Evolutionary conservation across 768 basidiomycete genomes (phyloP).

Genomic region (Butyriboletus loyo): DNA sequence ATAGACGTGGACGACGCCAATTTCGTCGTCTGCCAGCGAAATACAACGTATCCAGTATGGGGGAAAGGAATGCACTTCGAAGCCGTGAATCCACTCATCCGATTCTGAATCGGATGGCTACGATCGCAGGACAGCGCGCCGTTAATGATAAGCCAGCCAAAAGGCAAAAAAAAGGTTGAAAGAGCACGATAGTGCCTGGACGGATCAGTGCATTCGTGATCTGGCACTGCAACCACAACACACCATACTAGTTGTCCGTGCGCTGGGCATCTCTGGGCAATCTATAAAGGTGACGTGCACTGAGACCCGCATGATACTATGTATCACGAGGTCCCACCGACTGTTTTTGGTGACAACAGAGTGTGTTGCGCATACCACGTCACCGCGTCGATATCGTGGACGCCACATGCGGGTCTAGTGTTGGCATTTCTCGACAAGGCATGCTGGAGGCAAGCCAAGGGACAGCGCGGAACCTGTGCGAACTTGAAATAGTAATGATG

Average conservation of each 20-base stretch:
- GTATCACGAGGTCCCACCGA: background rate
- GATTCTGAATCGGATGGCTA: constrained; percentile 9
- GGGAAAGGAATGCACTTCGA: background rate
- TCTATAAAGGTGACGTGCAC: background rate
- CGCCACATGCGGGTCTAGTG: background rate
- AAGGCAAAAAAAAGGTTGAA: background rate
- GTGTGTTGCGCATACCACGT: background rate
- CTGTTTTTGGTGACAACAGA: background rate
- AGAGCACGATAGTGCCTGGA: background rate
- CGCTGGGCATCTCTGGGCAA: background rate
- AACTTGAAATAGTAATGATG: background rate
- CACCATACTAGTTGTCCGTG: background rate
- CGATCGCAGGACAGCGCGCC: background rate
- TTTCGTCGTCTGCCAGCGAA: background rate
- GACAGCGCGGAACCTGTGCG: background rate
- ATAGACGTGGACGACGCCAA: background rate
- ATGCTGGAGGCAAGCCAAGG: background rate
- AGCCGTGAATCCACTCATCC: constrained; percentile 3
- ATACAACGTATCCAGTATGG: background rate
- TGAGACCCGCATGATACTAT: background rate
- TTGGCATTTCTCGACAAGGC: background rate
- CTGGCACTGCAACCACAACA: background rate
- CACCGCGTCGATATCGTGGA: background rate
- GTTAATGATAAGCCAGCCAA: background rate
- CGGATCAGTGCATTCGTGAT: background rate